Evolutionary conservation across 352 stramenopile species (phyloP), one percentile per base, ranked within the genome.

Genomic region (Phytophthora meadii): DNA sequence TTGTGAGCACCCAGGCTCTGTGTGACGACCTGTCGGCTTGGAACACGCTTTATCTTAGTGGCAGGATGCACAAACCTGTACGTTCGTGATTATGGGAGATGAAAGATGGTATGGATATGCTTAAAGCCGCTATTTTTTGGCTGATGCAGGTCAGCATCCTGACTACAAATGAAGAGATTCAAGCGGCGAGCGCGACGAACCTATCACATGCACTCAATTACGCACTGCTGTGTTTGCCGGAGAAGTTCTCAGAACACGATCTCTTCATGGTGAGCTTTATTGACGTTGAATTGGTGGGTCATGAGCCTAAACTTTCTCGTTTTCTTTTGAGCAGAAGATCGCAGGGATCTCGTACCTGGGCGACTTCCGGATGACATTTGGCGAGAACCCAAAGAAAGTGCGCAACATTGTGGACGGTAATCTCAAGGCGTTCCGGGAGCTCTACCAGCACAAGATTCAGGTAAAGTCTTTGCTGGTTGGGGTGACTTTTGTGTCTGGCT

Each of bases 321-420:
- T 41, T 8, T 9, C 40, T 24, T 66, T 14, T 27, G 12, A 62
- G 46, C 41, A 95, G 87, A 90, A 87, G 73, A 95, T 97, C 28
- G 90, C 90, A 14, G 86, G 89, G 3, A 95, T 97, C 46, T 97
- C 90, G 44, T 97, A 97, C 67, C 47, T 90, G 14, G 90, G 90
- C 34, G 90, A 97, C 65, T 96, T 97, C 53, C 86, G 90, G 34
- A 97, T 97, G 90, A 87, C 74, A 27, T 96, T 97, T 61, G 88
- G 88, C 7, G 90, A 97, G 66, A 97, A 97, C 64, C 90, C 89
- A 5, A 90, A 90, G 56, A 97, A 97, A 53, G 90, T 97, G 22
- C 84, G 87, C 60, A 97, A 97, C 62, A 97, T 97, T 65, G 90
- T 97, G 22, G 80, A 86, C n/a, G 82, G 86, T 61, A 96, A 94